These are phyloP conservation scores for Elymus sibiricus DNA, from an alignment of 176 grass and related monocot genomes.

Conservation along the genomic window DNA sequence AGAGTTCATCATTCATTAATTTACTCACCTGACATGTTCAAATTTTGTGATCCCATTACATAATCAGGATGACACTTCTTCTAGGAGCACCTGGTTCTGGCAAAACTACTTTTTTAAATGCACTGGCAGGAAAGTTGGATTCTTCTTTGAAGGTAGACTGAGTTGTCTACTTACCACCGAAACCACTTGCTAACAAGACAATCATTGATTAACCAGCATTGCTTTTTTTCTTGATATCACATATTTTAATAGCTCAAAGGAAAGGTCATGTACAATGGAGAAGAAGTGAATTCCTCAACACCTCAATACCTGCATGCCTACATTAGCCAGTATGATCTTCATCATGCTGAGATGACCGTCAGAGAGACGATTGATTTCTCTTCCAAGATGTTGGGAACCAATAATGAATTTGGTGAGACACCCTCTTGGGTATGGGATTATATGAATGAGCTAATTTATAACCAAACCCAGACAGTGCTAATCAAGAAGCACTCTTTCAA, in stretches of 20 bases:
- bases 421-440: neutral
- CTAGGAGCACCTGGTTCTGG: conserved; percentile 90
- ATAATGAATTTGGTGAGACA: conserved; percentile 72
- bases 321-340: conserved; percentile 88
- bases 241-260: conserved; percentile 49
- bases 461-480: conserved; percentile 5
- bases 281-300: conserved; percentile 53
- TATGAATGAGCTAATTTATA: conserved; percentile 4
- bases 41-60: neutral
- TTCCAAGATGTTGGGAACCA: conserved; percentile 61
- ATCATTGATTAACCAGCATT: conserved; percentile 16
- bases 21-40: neutral
- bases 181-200: neutral
- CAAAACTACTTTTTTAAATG: conserved; percentile 85
- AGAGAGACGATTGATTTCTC: conserved; percentile 80
- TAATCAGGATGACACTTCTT: conserved; percentile 89
- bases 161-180: neutral
- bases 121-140: conserved; percentile 65
- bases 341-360: conserved; percentile 94
- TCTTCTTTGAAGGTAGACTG: conserved; percentile 59
- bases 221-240: neutral
- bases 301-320: conserved; percentile 65
- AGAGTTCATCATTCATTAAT: neutral
- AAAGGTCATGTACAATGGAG: conserved; percentile 64
- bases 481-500: conserved; percentile 10